A percentile compares a stretch with the other conserved stretches of the same genome.
These are phyloP conservation scores for Didymella glomerata DNA, from an alignment of 2,329 filamentous ascomycete species.

Conservation along the genomic window DNA sequence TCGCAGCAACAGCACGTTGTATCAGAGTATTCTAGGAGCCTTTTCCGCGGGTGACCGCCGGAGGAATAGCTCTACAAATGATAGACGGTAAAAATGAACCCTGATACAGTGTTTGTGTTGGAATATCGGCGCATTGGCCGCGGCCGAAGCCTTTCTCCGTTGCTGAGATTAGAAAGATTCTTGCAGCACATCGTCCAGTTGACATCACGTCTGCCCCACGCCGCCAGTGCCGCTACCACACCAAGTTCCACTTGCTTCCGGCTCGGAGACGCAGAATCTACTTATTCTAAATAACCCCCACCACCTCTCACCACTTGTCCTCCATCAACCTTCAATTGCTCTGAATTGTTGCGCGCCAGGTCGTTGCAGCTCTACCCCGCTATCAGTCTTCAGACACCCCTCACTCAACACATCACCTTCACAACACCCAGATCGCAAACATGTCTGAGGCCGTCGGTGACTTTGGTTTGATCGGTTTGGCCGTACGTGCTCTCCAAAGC, in stretches of 20 bases:
- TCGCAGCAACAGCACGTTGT: slow-evolving; percentile 20
- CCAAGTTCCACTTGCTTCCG: slow-evolving; percentile 37
- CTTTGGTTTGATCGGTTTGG: slow-evolving; percentile 62
- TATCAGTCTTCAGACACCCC: slow-evolving; percentile 31
- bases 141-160: slow-evolving; percentile 42
- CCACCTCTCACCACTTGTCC: slow-evolving; percentile 33
- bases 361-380: slow-evolving; percentile 44
- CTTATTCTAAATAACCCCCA: slow-evolving; percentile 47
- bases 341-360: slow-evolving; percentile 41
- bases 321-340: slow-evolving; percentile 39
- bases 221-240: slow-evolving; percentile 36
- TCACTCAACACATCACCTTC: slow-evolving; percentile 18
- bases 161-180: slow-evolving; percentile 35
- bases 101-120: slow-evolving; percentile 17
- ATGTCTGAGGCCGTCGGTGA: slow-evolving; percentile 57
- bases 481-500: slow-evolving; percentile 43
- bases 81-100: slow-evolving; percentile 20
- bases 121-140: slow-evolving; percentile 35
- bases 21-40: slow-evolving; percentile 27
- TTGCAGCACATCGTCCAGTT: slow-evolving; percentile 32
- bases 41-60: slow-evolving; percentile 17
- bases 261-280: slow-evolving; percentile 39
- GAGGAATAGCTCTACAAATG: slow-evolving; percentile 14
- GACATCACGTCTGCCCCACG: slow-evolving; percentile 44
- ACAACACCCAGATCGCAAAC: slow-evolving; percentile 29